A percentile compares a stretch with the other conserved stretches of the same genome.
These are phyloP conservation scores for Jacaranda mimosifolia DNA, from an alignment of 257 asterid genomes.

Conservation along the genomic window DNA sequence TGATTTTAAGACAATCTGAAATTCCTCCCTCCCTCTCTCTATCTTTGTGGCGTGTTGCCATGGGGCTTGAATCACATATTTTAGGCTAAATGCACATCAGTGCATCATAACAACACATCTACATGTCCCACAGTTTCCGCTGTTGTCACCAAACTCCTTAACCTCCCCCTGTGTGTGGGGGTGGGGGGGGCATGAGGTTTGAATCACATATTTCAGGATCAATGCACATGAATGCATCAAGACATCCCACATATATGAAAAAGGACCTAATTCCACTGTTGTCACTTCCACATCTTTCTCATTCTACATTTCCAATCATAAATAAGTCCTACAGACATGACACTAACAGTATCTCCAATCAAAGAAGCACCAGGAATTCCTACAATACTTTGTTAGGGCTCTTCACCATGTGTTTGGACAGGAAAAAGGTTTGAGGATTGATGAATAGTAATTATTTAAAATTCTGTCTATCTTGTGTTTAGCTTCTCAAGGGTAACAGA, in stretches of 20 bases:
- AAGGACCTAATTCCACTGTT: constrained; percentile 4
- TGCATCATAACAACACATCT: constrained; percentile 5
- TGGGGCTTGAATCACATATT: neutral
- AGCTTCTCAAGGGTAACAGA: neutral
- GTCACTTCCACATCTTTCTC: constrained; percentile 21
- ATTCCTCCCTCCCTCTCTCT: too few species aligned
- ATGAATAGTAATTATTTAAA: neutral
- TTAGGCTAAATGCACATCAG: neutral
- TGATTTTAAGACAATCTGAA: too few species aligned
- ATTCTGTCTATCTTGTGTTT: neutral
- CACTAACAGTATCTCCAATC: constrained; percentile 3
- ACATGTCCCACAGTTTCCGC: neutral
- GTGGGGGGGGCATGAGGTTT: too few species aligned
- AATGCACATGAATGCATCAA: too few species aligned
- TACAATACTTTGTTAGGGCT: neutral
- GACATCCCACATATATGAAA: neutral
- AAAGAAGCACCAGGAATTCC: constrained; percentile 19
- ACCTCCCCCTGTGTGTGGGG: too few species aligned
- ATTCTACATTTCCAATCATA: constrained; percentile 22
- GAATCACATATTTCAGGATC: too few species aligned
- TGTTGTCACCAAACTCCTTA: too few species aligned
- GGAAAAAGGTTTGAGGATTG: neutral
- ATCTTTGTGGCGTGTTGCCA: too few species aligned
- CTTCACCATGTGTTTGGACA: constrained; percentile 1
- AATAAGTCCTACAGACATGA: constrained; percentile 9